Evolutionary conservation across 768 basidiomycete species (phyloP).

Genomic region (Obba rivulosa): DNA sequence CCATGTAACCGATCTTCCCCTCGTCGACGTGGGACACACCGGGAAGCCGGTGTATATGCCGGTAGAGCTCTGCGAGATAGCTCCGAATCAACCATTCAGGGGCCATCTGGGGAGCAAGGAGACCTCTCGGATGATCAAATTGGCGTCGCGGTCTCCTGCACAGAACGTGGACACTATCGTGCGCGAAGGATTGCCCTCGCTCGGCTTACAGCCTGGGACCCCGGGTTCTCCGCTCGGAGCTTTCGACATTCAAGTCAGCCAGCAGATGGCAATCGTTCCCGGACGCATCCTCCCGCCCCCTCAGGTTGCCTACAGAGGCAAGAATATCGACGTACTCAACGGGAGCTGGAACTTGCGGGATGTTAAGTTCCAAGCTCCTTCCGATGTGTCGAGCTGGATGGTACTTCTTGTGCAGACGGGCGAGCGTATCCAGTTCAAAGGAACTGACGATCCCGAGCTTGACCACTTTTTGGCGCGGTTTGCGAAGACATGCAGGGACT

Average conservation of each 20-base stretch:
- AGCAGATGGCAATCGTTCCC: slow-evolving; percentile 59
- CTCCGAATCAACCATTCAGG: slow-evolving; percentile 51
- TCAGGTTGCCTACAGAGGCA: slow-evolving; percentile 45
- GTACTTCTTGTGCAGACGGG: slow-evolving; percentile 61
- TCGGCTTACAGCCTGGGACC: slow-evolving; percentile 45
- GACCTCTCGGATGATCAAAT: slow-evolving; percentile 64
- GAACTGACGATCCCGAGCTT: slow-evolving; percentile 39
- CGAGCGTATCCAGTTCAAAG: slow-evolving; percentile 27
- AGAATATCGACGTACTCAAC: slow-evolving; percentile 38
- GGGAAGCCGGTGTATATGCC: slow-evolving; percentile 42
- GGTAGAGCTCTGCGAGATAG: slow-evolving; percentile 67
- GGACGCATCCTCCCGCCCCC: slow-evolving; percentile 62
- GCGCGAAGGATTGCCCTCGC: slow-evolving; percentile 46
- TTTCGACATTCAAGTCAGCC: slow-evolving; percentile 54
- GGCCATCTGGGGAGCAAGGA: slow-evolving; percentile 55
- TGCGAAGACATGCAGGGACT: slow-evolving; percentile 43
- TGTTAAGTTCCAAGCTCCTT: slow-evolving; percentile 61
- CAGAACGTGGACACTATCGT: slow-evolving; percentile 56
- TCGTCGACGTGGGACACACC: slow-evolving; percentile 29
- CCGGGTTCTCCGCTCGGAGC: slow-evolving; percentile 32
- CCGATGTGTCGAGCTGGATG: slow-evolving; percentile 52
- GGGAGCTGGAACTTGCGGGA: slow-evolving; percentile 77
- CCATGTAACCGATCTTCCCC: slow-evolving; percentile 30
- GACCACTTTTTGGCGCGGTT: slow-evolving; percentile 46
- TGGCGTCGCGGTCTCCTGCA: slow-evolving; percentile 58